Evolutionary conservation across 306 rosid species (phyloP).

Genomic region (Cicer chorassanicum): DNA sequence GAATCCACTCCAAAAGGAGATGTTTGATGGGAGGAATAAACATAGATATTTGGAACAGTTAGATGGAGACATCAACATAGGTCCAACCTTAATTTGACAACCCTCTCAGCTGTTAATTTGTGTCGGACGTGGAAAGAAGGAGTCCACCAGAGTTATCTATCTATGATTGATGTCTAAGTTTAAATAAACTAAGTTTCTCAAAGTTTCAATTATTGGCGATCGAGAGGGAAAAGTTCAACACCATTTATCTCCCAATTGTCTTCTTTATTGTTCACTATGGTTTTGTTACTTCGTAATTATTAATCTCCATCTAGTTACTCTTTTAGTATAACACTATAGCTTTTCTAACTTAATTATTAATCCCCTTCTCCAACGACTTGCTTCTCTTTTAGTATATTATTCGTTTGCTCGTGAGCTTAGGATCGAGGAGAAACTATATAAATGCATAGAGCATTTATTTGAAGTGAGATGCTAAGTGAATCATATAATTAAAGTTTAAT

Average conservation of each 20-base stretch:
- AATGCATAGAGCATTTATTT: background rate
- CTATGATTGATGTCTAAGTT: slow-evolving; percentile 41
- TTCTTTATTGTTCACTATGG: slow-evolving; percentile 21
- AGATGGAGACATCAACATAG: slow-evolving; percentile 57
- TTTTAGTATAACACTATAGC: slow-evolving; percentile 18
- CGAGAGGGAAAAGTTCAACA: slow-evolving; percentile 39
- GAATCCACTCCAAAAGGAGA: slow-evolving; percentile 85
- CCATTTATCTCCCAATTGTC: slow-evolving; percentile 42
- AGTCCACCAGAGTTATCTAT: slow-evolving; percentile 53
- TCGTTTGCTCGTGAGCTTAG: slow-evolving; percentile 45
- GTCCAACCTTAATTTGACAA: slow-evolving; percentile 67
- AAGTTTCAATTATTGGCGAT: slow-evolving; percentile 54
- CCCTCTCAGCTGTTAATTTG: slow-evolving; percentile 54
- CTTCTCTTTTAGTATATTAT: slow-evolving; percentile 22
- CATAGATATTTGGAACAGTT: slow-evolving; percentile 54
- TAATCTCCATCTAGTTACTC: background rate
- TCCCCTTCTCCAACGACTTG: background rate
- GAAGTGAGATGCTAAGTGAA: too few species aligned
- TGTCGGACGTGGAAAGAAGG: slow-evolving; percentile 86
- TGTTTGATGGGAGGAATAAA: slow-evolving; percentile 60
- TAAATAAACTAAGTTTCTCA: slow-evolving; percentile 43
- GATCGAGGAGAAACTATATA: background rate
- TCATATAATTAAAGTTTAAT: too few species aligned
- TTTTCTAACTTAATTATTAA: background rate
- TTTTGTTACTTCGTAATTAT: slow-evolving; percentile 8